Evolutionary conservation across 495 filamentous ascomycete genomes (phyloP).

Genomic region (Echria macrotheca): DNA sequence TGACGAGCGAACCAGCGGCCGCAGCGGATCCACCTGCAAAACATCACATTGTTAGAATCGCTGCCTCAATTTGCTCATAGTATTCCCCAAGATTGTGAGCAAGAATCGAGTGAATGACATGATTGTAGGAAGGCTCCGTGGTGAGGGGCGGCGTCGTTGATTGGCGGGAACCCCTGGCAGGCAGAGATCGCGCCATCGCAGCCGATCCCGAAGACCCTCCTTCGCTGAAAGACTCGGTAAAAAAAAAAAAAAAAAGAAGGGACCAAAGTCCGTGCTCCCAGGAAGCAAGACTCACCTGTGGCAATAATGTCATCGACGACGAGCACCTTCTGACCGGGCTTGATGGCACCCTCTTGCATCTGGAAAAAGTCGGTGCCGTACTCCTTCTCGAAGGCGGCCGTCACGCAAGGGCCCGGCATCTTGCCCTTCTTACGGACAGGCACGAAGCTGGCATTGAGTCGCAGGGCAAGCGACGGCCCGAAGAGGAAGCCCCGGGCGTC

Average conservation of each 20-base stretch:
- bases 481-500: constrained; percentile 96
- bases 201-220: background rate
- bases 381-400: constrained; percentile 85
- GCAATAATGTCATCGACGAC: constrained; percentile 98
- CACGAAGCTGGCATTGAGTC: constrained; percentile 82
- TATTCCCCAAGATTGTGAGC: no score
- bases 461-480: constrained; percentile 82
- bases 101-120: background rate
- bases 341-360: constrained; percentile 82
- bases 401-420: constrained; percentile 81
- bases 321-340: constrained; percentile 81
- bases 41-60: constrained; percentile 11
- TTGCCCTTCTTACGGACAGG: constrained; percentile 96
- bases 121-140: background rate
- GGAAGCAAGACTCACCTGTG: constrained; percentile 74
- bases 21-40: constrained; percentile 77
- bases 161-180: constrained; percentile 8
- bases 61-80: background rate
- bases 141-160: constrained; percentile 7
- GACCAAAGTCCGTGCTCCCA: constrained; percentile 2
- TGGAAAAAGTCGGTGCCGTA: constrained; percentile 96
- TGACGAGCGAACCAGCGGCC: constrained; percentile 79
- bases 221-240: background rate
- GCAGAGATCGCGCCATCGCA: constrained; percentile 12
- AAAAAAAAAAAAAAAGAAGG: constrained; percentile 8